A percentile compares a stretch with the other conserved stretches of the same genome.
Conservation (phyloP, 192 early-diverging fungal species). For the Umbelopsis vinacea region DNA sequence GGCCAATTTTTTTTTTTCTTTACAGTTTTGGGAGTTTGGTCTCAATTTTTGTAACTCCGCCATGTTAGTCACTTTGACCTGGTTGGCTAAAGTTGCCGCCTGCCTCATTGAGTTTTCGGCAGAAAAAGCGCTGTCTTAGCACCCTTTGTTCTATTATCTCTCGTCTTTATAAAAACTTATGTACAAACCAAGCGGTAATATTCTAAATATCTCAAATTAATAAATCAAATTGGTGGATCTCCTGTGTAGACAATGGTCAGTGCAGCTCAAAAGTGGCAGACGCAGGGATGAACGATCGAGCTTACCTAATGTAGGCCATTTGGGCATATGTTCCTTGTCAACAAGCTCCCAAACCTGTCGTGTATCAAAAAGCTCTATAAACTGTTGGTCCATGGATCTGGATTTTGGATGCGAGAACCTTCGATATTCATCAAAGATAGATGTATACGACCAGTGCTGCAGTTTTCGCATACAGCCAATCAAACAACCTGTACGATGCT, state of each 20-base stretch:
- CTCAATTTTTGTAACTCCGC: too few relatives aligned
- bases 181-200: neutral
- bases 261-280: too few relatives aligned
- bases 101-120: neutral
- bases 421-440: slow-evolving; percentile 98
- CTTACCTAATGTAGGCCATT: slow-evolving; percentile 68
- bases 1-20: neutral
- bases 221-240: neutral
- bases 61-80: too few relatives aligned
- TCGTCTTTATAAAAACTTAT: neutral
- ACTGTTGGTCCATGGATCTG: slow-evolving; percentile 85
- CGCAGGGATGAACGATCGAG: neutral
- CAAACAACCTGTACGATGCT: slow-evolving; percentile 95
- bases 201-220: neutral
- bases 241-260: neutral
- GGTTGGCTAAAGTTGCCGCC: too few relatives aligned
- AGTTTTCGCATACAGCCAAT: slow-evolving; percentile 94
- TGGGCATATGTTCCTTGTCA: slow-evolving; percentile 59
- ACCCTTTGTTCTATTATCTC: neutral
- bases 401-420: slow-evolving; percentile 88
- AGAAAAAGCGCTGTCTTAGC: neutral
- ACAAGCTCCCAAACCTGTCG: slow-evolving; percentile 68
- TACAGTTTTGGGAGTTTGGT: neutral
- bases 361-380: slow-evolving; percentile 81
- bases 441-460: slow-evolving; percentile 92